Evolutionary conservation across 306 rosid genomes (phyloP), one percentile per base, ranked within the genome.

Genomic region (Delonix regia): DNA sequence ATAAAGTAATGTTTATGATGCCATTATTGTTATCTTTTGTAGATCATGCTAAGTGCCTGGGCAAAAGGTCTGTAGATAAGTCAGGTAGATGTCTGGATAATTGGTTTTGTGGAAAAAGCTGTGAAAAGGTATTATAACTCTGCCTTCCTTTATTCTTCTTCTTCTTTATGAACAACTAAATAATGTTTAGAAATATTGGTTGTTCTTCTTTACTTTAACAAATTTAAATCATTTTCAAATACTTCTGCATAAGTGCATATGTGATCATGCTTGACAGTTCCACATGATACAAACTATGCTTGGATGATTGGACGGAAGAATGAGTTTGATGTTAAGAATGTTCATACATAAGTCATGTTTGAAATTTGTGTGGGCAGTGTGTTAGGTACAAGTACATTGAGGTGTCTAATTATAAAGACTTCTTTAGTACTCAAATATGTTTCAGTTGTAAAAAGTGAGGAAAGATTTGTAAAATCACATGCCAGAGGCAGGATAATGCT

Each of bases 21-120:
- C 71, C 55, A 39, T 77, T 55, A 64, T 73, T 78, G 65, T 52
- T 38, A 75, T 74, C 79, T 81, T 65, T 38, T 90, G 89, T 71
- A 92, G 99, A 87, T 90, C 99, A 94, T 70, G 63, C 83, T 21
- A 75, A 76, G 30, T 94, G 97, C 90, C 57, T 94, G 69, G 52
- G 74, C 45, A 79, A 25, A 53, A 82, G 81, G 68, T 77, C 61
- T 12, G 49, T 34, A 4, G 56, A 66, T 70, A 75, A 56, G 69
- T 75, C 82, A n/a, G 68, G 80, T 83, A 80, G 53, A 59, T 39
- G 61, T 83, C 62, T 14, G 28, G 66, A 73, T 75, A 82, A 30
- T 34, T 91, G 92, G 93, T 92, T 89, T 70, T 94, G 99, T 71
- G 85, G 85, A 79, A 78, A 79, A 78, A 82, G 77, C 60, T 94